Evolutionary conservation across 2,329 filamentous ascomycete species (phyloP), one percentile per base, ranked within the genome.

Genomic region (Laburnicola sp.): DNA sequence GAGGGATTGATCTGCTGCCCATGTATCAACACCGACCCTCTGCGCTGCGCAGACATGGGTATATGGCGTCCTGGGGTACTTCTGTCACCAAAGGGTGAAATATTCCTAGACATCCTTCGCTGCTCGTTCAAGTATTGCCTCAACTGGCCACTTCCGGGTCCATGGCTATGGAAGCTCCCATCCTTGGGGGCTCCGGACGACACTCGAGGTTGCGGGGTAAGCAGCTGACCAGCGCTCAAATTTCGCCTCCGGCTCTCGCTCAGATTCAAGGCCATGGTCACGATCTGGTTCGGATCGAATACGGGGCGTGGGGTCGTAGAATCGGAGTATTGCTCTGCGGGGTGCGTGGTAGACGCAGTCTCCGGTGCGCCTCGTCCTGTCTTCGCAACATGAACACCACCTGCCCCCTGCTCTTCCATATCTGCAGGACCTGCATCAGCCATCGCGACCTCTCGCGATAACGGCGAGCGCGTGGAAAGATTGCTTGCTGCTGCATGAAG

Each of bases 211-310:
- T 76, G 71, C 26, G 73, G 48, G 71, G 81, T 66, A 68, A 83
- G 48, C 65, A 83, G 59, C 73, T 80, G 70, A 69, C 85, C 72
- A 76, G 81, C 72, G 78, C 82, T 71, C 76, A 84, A 54, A 78
- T 88, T 74, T 80, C 80, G 66, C 34, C 84, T 84, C 58, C 85
- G 84, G 65, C 87, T 89, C 72, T 97, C 91, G 75, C 89, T 96
- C 43, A 97, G 75, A 58, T 87, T 94, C 61, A 97, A 75, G 1
- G 93, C 93, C 82, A 97, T 89, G 65, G 91, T 91, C 36, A 97
- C 91, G 57, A 97, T 95, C 71, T 96, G 89, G 3, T 87, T 84
- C 6, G 92, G 88, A 65, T 97, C 92, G 53, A 88, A 80, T 62
- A 91, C 85, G 21, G 88, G 67, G 4, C 73, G 77, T 16, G 66